A percentile compares a stretch with the other conserved stretches of the same genome.
Conservation (phyloP, 2,329 filamentous ascomycete species). For the Claviceps maximensis region DNA sequence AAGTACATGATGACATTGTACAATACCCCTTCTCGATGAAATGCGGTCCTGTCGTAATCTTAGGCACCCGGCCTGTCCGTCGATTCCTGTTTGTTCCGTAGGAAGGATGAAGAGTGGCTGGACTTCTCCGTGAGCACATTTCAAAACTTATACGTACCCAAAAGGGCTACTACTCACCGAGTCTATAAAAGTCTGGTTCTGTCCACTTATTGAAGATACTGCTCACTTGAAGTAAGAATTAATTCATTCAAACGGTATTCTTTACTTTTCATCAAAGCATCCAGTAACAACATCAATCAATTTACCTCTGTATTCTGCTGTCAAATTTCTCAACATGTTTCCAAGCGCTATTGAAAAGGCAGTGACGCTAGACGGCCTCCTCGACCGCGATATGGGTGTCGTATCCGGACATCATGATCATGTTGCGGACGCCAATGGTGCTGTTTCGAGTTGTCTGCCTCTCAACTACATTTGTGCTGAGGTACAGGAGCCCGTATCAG, state of each 20-base stretch:
- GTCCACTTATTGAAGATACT: background rate
- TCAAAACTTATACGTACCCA: background rate
- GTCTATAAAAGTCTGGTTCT: background rate
- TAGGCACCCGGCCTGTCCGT: background rate
- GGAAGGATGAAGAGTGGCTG: background rate
- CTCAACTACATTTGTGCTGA: constrained; percentile 6
- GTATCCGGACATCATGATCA: constrained; percentile 2
- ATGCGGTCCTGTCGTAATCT: background rate
- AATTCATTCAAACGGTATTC: background rate
- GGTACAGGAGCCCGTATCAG: constrained; percentile 10
- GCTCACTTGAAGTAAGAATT: background rate
- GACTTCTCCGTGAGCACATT: background rate
- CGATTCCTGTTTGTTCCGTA: background rate
- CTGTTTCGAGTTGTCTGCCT: constrained; percentile 1
- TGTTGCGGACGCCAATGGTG: background rate
- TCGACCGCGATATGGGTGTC: constrained; percentile 4
- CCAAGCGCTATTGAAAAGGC: constrained; percentile 6
- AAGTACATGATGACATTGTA: background rate
- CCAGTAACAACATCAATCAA: background rate
- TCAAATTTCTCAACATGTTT: constrained; percentile 2
- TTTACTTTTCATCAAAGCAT: background rate
- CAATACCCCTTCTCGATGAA: background rate
- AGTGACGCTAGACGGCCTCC: constrained; percentile 2
- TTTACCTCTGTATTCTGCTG: background rate
- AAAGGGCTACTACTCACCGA: background rate